Evolutionary conservation across 495 filamentous ascomycete species (phyloP), one percentile per base, ranked within the genome.

Genomic region (Parathielavia hyrcaniae): DNA sequence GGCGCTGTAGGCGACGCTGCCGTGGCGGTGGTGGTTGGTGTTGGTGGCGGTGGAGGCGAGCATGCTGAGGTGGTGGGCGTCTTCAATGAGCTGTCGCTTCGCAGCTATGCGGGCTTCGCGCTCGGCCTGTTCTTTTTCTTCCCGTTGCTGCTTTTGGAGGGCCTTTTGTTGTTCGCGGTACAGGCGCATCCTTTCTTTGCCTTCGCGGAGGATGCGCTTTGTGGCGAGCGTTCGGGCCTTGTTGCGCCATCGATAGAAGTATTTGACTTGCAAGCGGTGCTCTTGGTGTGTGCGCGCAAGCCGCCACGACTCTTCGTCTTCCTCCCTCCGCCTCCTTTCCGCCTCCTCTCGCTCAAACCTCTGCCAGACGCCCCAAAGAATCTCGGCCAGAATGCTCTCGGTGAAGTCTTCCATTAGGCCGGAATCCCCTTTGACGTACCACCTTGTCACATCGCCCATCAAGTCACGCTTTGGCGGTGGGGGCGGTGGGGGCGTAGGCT

Each of bases 201-300:
- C 60, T 50, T 63, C 71, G 57, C 52, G 69, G 8, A 74, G 73
- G 46, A 75, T 72, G 13, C 66, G 64, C 20, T 62, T 67, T 23
- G 60, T 63, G 26, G 64, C 61, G 9, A 61, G 64, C 1, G 50
- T 44, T 3, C 74, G 64, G 12, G 75, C 74, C 23, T 59, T 64
- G 26, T 76, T 61, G 48, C 73, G 71, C 80, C 80, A 82, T 12
- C 66, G 61, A 48, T 76, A 74, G 32, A 76, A 76, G 63, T 70
- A 82, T 47, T 77, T 80, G 32, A 75, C 67, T 13, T 62, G 59
- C 30, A 82, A 64, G 13, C 67, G 74, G 41, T 75, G 69, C 14
- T 54, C 61, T 58, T 73, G 68, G 61, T 71, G 76, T 13, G 72
- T 52, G 22, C 72, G 65, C 30, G 75, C 74, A 40, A 71, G 55